Base-by-base conservation (phyloP, 2,329 filamentous ascomycete genomes). In the Colletotrichum godetiae region DNA sequence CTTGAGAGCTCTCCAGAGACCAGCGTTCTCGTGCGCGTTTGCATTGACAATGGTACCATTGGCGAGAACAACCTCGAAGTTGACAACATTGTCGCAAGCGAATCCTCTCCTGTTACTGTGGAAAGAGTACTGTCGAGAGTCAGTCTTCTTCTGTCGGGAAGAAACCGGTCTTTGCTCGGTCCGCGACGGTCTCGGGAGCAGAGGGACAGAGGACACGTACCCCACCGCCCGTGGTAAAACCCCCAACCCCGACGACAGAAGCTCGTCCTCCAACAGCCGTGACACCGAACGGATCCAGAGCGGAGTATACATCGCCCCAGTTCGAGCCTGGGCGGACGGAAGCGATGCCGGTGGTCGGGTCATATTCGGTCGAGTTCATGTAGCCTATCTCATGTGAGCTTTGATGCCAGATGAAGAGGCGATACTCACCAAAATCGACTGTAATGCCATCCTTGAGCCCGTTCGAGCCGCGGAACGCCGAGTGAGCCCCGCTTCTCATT, bases 1-100 rank as follows among this genome's bases (percentile, higher is more conserved):
- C 66, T 85, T 84, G 8, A 87, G 78, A 0, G 86, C 86, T 68
- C 81, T 82, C 78, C 83, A 13, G 81, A 81, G 22, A 31, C 27
- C 27, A 33, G 24, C 4, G 13, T 27, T 56, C 12, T 19, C 27
- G 24, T 56, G 7, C 15, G 13, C 13, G 29, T 56, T 56, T 0
- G n/a, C 24, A 1, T 31, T n/a, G 1, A 87, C 78, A 31, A 88
- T 80, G 3, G 73, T 68, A 7, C 86, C 85, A 61, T 81, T 77
- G 0, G 82, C 83, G 1, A 87, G 80, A 1, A 89, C 86, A 10
- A 89, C 78, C 57, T 87, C 80, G 63, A 81, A 86, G 58, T 82
- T 83, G 35, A 78, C 75, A 2, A 87, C 80, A 56, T 81, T 84
- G 66, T 87, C 86, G 65, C 83, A 85, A 7, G 81, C 82, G 68